Conservation (phyloP, 1,139 yeast genomes). For the Taphrina deformans region DNA sequence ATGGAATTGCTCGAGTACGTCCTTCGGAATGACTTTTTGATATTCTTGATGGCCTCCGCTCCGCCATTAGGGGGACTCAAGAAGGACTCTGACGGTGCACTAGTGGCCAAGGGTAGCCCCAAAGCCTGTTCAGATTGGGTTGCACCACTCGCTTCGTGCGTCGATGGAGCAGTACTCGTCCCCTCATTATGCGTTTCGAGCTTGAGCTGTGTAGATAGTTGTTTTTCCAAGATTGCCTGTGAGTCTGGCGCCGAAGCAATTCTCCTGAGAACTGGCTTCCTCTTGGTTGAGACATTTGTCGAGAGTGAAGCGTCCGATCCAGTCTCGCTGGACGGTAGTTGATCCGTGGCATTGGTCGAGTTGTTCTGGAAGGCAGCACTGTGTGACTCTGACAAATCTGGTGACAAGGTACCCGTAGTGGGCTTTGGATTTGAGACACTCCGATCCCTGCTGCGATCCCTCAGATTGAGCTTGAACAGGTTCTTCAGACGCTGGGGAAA, state of each 20-base stretch:
- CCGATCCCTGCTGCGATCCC: conserved; percentile 31
- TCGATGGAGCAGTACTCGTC: background rate
- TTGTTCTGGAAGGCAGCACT: background rate
- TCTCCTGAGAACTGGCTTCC: conserved; percentile 10
- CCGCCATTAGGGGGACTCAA: background rate
- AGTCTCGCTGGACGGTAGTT: background rate
- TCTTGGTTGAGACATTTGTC: background rate
- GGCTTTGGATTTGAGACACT: conserved; percentile 29
- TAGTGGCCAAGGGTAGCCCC: conserved; percentile 3
- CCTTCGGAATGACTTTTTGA: conserved; percentile 44
- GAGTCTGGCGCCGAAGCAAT: conserved; percentile 31
- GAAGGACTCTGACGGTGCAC: conserved; percentile 12
- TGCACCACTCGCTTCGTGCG: background rate
- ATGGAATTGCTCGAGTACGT: conserved; percentile 72
- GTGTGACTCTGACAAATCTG: background rate
- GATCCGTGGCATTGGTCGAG: background rate
- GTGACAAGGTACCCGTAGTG: background rate
- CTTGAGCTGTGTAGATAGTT: background rate
- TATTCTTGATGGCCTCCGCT: background rate
- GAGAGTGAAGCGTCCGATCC: background rate
- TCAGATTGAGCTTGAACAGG: conserved; percentile 25
- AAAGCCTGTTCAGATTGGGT: background rate
- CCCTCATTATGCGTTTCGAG: background rate
- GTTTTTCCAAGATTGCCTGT: background rate
- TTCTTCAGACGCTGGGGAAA: conserved; percentile 30